Base-by-base conservation (phyloP, 495 filamentous ascomycete species). In the Penicillium antarcticum region DNA sequence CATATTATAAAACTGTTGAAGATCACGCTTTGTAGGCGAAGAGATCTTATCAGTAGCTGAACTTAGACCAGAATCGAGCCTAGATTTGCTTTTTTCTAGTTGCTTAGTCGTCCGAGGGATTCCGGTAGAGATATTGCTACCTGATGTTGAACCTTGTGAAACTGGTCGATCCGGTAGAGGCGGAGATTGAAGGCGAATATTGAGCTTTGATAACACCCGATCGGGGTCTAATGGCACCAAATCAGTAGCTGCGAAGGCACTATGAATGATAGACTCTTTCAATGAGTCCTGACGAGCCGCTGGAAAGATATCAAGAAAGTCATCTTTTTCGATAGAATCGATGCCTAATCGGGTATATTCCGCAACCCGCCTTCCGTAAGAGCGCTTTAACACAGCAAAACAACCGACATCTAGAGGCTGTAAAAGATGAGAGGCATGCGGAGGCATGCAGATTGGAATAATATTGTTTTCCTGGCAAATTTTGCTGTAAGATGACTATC, bases 21-120 rank as follows among this genome's bases (percentile, higher is more conserved):
- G 41, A 43, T 43, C 21, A 43, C 19, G 19, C 31, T 43, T 43
- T 43, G 21, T 43, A 43, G 41, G 41, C 41, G 23, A 43, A 43
- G 18, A 26, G 21, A 43, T 43, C 41, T 43, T 43, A 43, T 43
- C n/a, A 16, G 21, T 11, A 26, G 41, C 23, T 43, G 1, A 37
- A 37, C 8, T 37, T 14, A 37, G 35, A 37, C 35, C 13, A 37
- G 16, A 37, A 37, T 37, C 14, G 41, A 43, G 18, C 23, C 21
- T 24, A 43, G 21, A 43, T 31, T 31, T 43, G 17, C 21, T 5
- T 43, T 43, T 43, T 43, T 26, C 21, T 43, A 43, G 21, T 21
- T 43, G 21, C 21, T 43, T 43, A 43, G 41, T 29, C 21, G 21
- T 43, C 24, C 21, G 12, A 43, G 41, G 41, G 8, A 43, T 43